Evolutionary conservation across 164 flowering plant species (phyloP).

Genomic region (Piper betle): DNA sequence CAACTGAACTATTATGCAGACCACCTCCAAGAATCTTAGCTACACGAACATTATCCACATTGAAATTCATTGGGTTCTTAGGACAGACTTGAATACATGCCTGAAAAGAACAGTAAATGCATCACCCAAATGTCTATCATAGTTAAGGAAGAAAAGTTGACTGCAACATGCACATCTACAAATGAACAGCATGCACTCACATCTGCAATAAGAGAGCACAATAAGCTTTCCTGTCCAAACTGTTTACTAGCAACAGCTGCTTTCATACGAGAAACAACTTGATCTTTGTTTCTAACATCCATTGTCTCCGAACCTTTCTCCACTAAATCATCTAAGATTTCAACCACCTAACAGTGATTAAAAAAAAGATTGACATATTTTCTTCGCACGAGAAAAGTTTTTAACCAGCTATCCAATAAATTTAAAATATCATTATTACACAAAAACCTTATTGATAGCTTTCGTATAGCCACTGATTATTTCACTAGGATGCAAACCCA

Average conservation of each 20-base stretch:
- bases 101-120: conserved; percentile 20
- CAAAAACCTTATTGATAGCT: conserved; percentile 56
- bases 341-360: conserved; percentile 33
- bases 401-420: neutral
- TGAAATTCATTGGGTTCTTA: conserved; percentile 79
- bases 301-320: conserved; percentile 77
- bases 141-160: neutral
- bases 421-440: neutral
- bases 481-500: conserved; percentile 92
- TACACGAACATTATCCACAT: conserved; percentile 93
- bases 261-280: conserved; percentile 63
- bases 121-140: neutral
- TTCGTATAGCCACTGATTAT: conserved; percentile 81
- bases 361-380: conserved; percentile 1
- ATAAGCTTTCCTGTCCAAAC: conserved; percentile 71
- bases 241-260: conserved; percentile 98
- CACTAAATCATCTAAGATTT: conserved; percentile 55
- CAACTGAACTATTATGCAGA: conserved; percentile 45
- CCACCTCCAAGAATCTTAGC: conserved; percentile 95
- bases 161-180: neutral
- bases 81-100: conserved; percentile 99
- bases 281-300: conserved; percentile 70
- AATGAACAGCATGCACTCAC: conserved; percentile 21
- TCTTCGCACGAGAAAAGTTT: neutral
- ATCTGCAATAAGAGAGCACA: conserved; percentile 81